Evolutionary conservation across 2,329 filamentous ascomycete genomes (phyloP).

Genomic region (Monosporascus sp.): DNA sequence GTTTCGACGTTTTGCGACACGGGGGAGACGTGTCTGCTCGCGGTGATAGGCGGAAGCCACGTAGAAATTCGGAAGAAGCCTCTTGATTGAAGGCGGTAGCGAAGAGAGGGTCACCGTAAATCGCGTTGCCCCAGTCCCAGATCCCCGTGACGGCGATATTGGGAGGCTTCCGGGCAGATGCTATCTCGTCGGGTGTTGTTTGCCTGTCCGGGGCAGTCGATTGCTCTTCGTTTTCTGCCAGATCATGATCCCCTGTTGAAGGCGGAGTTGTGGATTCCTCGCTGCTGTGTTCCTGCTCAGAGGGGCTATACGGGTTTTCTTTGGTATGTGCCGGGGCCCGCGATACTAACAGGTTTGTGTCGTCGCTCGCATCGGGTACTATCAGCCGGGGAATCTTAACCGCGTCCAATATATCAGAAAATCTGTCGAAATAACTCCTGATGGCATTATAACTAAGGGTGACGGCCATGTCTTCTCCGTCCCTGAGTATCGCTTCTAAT

Average conservation of each 20-base stretch:
- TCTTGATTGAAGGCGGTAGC: slow-evolving; percentile 42
- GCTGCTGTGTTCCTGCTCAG: too few species aligned
- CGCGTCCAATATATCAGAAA: slow-evolving; percentile 45
- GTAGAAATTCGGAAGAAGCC: slow-evolving; percentile 39
- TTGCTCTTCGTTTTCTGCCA: slow-evolving; percentile 2
- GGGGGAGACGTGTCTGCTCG: background rate
- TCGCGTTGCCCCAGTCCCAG: slow-evolving; percentile 52
- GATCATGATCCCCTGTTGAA: slow-evolving; percentile 5
- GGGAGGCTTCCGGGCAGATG: background rate
- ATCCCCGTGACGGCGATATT: slow-evolving; percentile 41
- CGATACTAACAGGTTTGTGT: slow-evolving; percentile 44
- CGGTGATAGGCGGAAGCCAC: slow-evolving; percentile 35
- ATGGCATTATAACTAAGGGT: slow-evolving; percentile 53
- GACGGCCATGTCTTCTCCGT: slow-evolving; percentile 56
- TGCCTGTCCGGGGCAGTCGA: background rate
- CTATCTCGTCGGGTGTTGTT: slow-evolving; percentile 2
- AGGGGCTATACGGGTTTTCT: background rate
- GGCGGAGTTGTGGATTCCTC: background rate
- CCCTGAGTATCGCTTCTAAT: slow-evolving; percentile 51
- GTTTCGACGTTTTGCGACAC: background rate
- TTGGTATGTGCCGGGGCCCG: slow-evolving; percentile 3
- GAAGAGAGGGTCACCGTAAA: slow-evolving; percentile 57
- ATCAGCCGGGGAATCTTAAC: slow-evolving; percentile 49
- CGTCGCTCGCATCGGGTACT: slow-evolving; percentile 46
- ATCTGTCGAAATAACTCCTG: slow-evolving; percentile 44